Conservation (phyloP, 768 basidiomycete species). For the Ramaria sp. region DNA sequence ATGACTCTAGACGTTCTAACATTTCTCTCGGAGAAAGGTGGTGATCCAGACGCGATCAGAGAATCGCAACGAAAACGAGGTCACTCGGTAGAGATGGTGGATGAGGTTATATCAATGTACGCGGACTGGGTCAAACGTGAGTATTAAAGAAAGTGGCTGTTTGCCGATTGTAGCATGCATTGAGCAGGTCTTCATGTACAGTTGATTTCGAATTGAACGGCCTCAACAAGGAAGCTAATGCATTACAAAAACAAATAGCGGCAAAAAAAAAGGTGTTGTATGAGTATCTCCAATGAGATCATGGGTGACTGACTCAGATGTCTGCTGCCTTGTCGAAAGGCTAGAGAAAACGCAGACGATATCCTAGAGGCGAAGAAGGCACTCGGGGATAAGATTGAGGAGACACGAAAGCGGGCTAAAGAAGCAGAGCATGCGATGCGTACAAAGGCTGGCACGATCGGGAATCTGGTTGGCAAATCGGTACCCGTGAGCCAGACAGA, state of each 20-base stretch:
- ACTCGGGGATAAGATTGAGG: slow-evolving; percentile 73
- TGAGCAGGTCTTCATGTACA: slow-evolving; percentile 20
- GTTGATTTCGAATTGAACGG: slow-evolving; percentile 82
- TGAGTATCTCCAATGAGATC: neutral
- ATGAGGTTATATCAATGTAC: slow-evolving; percentile 90
- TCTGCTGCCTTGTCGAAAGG: slow-evolving; percentile 31
- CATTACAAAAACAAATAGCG: slow-evolving; percentile 88
- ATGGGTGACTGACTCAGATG: neutral
- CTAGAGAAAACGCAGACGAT: slow-evolving; percentile 85
- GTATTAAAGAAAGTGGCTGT: slow-evolving; percentile 20
- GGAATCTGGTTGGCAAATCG: slow-evolving; percentile 84
- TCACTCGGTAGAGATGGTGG: slow-evolving; percentile 82
- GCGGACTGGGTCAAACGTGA: slow-evolving; percentile 88
- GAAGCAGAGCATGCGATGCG: slow-evolving; percentile 74
- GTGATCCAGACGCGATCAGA: slow-evolving; percentile 80
- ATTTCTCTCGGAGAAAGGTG: slow-evolving; percentile 84
- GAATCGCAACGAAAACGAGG: slow-evolving; percentile 91
- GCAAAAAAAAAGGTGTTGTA: slow-evolving; percentile 78
- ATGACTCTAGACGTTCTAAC: slow-evolving; percentile 79
- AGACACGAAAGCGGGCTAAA: slow-evolving; percentile 63
- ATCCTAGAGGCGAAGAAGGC: slow-evolving; percentile 74
- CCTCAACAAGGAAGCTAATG: slow-evolving; percentile 74
- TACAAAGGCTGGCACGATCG: slow-evolving; percentile 68
- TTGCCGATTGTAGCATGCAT: too few relatives aligned
- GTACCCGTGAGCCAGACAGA: slow-evolving; percentile 84